Conservation (phyloP, 257 asterid genomes). For the Scutellaria baicalensis region DNA sequence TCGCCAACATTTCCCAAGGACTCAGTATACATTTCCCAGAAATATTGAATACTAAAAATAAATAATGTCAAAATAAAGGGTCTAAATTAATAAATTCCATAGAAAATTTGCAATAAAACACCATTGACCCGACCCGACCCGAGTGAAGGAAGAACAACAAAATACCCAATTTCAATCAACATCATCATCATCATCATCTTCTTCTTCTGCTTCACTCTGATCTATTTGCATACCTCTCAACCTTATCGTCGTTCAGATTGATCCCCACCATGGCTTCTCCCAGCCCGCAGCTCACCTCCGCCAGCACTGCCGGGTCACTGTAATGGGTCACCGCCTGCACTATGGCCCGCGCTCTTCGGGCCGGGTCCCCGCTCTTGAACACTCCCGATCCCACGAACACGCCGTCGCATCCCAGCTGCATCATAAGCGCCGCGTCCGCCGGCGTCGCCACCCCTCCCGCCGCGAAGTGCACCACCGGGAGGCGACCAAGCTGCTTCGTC, state of each 20-base stretch:
- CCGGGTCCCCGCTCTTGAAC: slow-evolving; percentile 89
- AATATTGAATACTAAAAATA: too few species aligned
- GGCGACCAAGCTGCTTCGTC: slow-evolving; percentile 83
- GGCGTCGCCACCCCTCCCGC: slow-evolving; percentile 97
- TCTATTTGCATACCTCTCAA: slow-evolving; percentile 77
- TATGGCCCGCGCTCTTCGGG: slow-evolving; percentile 66
- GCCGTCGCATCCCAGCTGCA: slow-evolving; percentile 89
- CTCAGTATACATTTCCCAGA: too few species aligned
- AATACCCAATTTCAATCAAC: neutral
- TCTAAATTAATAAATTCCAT: too few species aligned
- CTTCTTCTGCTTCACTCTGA: slow-evolving; percentile 38
- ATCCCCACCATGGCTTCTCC: slow-evolving; percentile 92
- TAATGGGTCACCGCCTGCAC: slow-evolving; percentile 85
- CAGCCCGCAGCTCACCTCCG: slow-evolving; percentile 75
- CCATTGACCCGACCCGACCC: neutral
- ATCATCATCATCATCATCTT: neutral
- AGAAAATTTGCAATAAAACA: too few species aligned
- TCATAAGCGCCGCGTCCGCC: slow-evolving; percentile 83
- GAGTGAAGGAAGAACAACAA: neutral
- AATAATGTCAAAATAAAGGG: too few species aligned
- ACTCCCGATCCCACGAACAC: slow-evolving; percentile 85
- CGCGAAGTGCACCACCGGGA: slow-evolving; percentile 83
- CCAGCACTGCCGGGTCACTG: slow-evolving; percentile 67
- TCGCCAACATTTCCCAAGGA: too few species aligned
- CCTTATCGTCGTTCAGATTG: slow-evolving; percentile 65